A percentile compares a stretch with the other conserved stretches of the same genome.
Conservation (phyloP, 768 basidiomycete species). For the Grammothele lineata region DNA sequence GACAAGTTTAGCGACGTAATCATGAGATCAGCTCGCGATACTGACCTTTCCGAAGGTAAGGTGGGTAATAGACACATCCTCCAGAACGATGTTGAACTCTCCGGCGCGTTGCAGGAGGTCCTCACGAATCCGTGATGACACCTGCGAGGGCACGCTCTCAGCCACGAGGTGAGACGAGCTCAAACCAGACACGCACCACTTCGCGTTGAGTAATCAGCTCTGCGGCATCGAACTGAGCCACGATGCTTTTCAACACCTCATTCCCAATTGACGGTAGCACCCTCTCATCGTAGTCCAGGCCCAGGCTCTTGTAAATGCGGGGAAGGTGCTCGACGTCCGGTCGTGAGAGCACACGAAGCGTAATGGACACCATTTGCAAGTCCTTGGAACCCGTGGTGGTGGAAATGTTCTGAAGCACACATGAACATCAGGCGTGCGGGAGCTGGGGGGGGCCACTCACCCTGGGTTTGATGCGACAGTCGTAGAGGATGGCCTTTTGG, state of each 20-base stretch:
- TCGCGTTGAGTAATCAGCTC: constrained; percentile 97
- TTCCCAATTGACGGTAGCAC: constrained; percentile 97
- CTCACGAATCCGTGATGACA: constrained; percentile 86
- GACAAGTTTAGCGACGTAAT: constrained; percentile 2
- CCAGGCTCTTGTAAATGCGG: constrained; percentile 93
- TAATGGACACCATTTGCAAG: constrained; percentile 97
- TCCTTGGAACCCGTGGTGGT: constrained; percentile 98
- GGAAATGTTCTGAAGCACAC: constrained; percentile 90
- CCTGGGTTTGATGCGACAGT: constrained; percentile 95
- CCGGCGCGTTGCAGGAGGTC: constrained; percentile 91
- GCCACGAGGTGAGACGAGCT: not conserved
- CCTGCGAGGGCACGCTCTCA: constrained; percentile 38
- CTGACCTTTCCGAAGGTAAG: constrained; percentile 81
- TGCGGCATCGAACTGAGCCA: constrained; percentile 97
- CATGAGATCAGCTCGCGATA: not conserved
- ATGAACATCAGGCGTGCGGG: too few species aligned
- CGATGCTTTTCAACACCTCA: constrained; percentile 96
- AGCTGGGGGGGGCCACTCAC: constrained; percentile 37
- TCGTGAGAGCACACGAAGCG: constrained; percentile 90
- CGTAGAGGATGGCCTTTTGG: constrained; percentile 93
- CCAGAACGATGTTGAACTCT: constrained; percentile 93
- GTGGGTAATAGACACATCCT: constrained; percentile 96
- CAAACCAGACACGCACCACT: constrained; percentile 57
- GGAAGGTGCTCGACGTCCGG: constrained; percentile 86
- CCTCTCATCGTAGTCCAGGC: constrained; percentile 96